These are phyloP conservation scores for Yarrowia alimentaria DNA, from an alignment of 805 yeast species.

Conservation along the genomic window DNA sequence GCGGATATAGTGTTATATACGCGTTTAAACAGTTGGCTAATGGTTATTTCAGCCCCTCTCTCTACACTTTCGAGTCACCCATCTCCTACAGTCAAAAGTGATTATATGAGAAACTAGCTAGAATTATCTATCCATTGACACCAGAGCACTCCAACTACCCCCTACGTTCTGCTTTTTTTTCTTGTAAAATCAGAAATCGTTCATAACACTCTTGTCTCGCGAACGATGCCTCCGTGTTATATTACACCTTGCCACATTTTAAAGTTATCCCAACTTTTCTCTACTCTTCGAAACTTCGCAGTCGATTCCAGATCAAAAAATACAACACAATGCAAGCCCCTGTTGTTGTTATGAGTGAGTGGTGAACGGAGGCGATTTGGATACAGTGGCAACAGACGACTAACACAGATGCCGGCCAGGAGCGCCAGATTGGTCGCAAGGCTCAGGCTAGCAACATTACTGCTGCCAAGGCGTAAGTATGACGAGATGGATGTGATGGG, in stretches of 20 bases:
- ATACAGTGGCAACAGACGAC: neutral
- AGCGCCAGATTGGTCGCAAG: conserved; percentile 93
- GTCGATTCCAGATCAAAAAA: conserved; percentile 11
- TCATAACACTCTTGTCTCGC: no score
- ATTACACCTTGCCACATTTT: conserved; percentile 11
- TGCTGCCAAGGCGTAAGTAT: conserved; percentile 84
- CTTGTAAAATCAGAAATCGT: neutral
- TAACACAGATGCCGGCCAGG: conserved; percentile 65
- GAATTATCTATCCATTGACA: no score
- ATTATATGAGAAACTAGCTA: no score
- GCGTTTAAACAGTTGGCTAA: no score
- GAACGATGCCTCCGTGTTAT: neutral
- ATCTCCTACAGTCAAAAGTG: no score
- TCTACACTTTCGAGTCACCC: no score
- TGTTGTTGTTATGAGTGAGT: conserved; percentile 67
- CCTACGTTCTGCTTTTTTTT: no score
- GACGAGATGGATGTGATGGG: neutral
- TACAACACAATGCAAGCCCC: conserved; percentile 67
- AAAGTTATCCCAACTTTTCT: conserved; percentile 26
- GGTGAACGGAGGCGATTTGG: no score
- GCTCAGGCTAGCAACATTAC: conserved; percentile 97
- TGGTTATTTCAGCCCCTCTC: no score
- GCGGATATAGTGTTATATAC: no score
- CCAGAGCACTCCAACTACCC: no score
- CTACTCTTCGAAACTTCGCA: conserved; percentile 24